A percentile compares a stretch with the other conserved stretches of the same genome.
Evolutionary conservation across 192 early-diverging fungal genomes (phyloP).

Genomic region (Coemansia sp.): DNA sequence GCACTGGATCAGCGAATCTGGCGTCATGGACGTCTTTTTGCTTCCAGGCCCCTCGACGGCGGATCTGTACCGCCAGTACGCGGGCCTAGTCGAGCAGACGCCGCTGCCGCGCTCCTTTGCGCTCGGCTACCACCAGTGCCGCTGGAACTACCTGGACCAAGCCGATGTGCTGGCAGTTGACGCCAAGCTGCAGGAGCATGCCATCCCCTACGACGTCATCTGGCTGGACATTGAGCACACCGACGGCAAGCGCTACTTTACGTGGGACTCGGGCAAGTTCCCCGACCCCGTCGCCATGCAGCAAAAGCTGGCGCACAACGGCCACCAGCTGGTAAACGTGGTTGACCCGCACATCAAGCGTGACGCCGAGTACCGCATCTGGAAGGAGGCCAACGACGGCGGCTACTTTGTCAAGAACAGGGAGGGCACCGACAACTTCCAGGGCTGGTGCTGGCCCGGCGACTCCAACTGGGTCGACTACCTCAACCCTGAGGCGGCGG

Average conservation of each 20-base stretch:
- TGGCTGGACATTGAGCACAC: constrained; percentile 99
- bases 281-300: constrained; percentile 88
- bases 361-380: constrained; percentile 75
- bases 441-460: constrained; percentile 99
- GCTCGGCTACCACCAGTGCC: constrained; percentile 94
- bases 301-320: constrained; percentile 66
- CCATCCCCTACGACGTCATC: constrained; percentile 97
- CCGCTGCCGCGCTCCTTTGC: constrained; percentile 88
- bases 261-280: constrained; percentile 95
- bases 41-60: constrained; percentile 73
- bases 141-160: constrained; percentile 98
- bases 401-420: constrained; percentile 81
- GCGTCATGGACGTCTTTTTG: constrained; percentile 87
- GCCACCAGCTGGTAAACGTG: constrained; percentile 88
- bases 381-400: constrained; percentile 73
- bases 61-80: constrained; percentile 75
- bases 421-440: constrained; percentile 70
- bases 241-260: constrained; percentile 97
- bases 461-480: constrained; percentile 94
- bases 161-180: constrained; percentile 87
- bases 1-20: constrained; percentile 96
- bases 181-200: constrained; percentile 83
- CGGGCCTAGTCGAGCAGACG: constrained; percentile 76
- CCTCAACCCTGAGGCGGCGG: constrained; percentile 71
- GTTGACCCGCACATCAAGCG: constrained; percentile 98